phyloP scores from a whole-genome alignment of 2,329 filamentous ascomycete species.

The Drechslerella dactyloides region DNA sequence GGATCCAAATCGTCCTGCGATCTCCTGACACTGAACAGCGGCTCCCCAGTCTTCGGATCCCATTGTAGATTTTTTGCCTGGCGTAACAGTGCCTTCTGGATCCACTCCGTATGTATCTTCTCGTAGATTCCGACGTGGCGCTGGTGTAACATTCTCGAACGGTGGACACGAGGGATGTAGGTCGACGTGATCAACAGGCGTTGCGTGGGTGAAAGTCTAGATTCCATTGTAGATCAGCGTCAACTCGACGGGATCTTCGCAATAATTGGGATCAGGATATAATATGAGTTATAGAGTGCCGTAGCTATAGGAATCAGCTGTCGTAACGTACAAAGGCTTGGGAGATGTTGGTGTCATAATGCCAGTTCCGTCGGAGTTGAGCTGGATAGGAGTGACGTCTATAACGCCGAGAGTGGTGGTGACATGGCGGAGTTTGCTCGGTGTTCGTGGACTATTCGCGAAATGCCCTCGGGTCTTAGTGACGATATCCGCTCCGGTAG shows the following conservation, averaged over 20 bases:
- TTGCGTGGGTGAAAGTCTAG: neutral
- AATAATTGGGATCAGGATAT: no score
- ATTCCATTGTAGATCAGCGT: neutral
- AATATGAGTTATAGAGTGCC: no score
- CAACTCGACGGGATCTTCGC: no score
- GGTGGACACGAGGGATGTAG: constrained; percentile 1
- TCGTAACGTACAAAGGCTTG: no score
- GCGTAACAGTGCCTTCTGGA: constrained; percentile 27
- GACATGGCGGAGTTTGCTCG: neutral
- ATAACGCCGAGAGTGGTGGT: neutral
- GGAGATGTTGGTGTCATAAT: no score
- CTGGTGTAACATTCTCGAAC: neutral
- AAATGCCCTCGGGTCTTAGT: neutral
- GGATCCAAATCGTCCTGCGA: constrained; percentile 1
- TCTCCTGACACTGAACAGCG: neutral
- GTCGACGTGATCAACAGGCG: constrained; percentile 1
- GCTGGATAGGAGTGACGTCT: neutral
- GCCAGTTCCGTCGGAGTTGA: neutral
- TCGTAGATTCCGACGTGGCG: constrained; percentile 28
- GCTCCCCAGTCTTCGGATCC: constrained; percentile 37
- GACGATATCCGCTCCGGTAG: neutral
- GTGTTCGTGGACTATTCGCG: neutral
- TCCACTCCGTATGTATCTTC: constrained; percentile 38
- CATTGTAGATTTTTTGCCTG: constrained; percentile 29
- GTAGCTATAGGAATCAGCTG: no score